Evolutionary conservation across 305 asterid species (phyloP), one percentile per base, ranked within the genome.

Genomic region (Nicotiana rustica): DNA sequence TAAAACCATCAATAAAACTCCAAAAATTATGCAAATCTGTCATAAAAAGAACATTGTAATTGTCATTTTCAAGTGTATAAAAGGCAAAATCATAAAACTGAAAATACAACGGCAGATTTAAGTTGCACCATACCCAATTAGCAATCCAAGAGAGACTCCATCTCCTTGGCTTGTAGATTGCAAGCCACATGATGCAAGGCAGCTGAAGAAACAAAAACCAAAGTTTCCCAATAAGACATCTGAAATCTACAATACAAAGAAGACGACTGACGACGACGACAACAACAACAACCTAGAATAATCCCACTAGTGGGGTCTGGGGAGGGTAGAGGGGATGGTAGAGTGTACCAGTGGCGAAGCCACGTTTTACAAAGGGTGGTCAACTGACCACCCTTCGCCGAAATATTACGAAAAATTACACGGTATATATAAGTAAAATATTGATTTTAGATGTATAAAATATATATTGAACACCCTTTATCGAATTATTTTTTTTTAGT

Each of bases 101-200:
- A 5, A 0, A 49, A n/a, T 17, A 55, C 17, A 9, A 70, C 0
- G 12, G 59, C 59, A 52, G 10, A 49, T 6, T 52, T 52, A 17
- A 29, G 61, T 47, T 57, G 35, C 76, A 65, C 73, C 89, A n/a
- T 87, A 92, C 95, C 98, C 97, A 94, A 86, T 94, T 94, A 49
- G 88, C 33, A 15, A 84, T 29, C 96, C 97, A 95, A 67, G 98
- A 95, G n/a, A 93, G 77, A 86, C 96, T 78, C 84, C 77, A 93
- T 79, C 29, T 93, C 87, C 56, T 93, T 55, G 97, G 98, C 67
- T 92, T 95, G 84, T 88, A 90, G 85, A 95, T 84, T 25, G 91
- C 90, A 8, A 92, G 96, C 97, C 97, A 93, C 96, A 92, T 95
- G 68, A 92, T 83, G 81, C 98, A 95, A 14, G 97, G 98, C 59